Base-by-base conservation (phyloP, 2,329 filamentous ascomycete species). In the Penicillium sp. region DNA sequence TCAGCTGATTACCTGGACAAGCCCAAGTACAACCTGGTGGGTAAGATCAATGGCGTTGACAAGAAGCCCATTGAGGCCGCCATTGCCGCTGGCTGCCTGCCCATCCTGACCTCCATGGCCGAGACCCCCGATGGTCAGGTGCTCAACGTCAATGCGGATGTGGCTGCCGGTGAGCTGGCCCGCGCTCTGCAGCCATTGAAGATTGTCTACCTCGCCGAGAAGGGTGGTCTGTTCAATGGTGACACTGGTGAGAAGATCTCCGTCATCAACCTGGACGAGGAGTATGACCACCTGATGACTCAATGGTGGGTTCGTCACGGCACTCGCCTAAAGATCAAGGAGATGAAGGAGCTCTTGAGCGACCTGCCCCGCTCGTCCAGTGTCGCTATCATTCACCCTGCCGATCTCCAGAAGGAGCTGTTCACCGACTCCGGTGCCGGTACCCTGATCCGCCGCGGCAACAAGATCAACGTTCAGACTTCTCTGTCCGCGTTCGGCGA, bases 201-300 rank as follows among this genome's bases (percentile, higher is more conserved):
- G 87, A 94, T 98, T 63, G 93, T 99, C 62, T 99, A 97, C 76
- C 84, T 98, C n/a, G 96, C 93, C 5, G 95, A 99, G 81, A 98
- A 98, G 84, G 95, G 95, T 53, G 95, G 94, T 7, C 81, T 99
- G 37, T 96, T 97, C 80, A 92, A 98, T 75, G 93, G 93, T 61
- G 91, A 96, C 65, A 91, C 89, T n/a, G 90, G 90, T 61, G 89
- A 94, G 82, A 96, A 97, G 82, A 98, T 98, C 73, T 97, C 94
- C 6, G 91, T 90, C 61, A 98, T 98, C 80, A 98, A 98, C 80
- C 84, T 99, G 60, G 95, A 99, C 74, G 93, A 96, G 79, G 95
- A 99, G 80, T 98, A 91, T 72, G 92, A 96, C 61, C 85, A 91
- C 73, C 85, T 97, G 72, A 97, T 98, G 92, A 85, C 87, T 59